Evolutionary conservation across 306 rosid species (phyloP).

Genomic region (Heteromeles arbutifolia): DNA sequence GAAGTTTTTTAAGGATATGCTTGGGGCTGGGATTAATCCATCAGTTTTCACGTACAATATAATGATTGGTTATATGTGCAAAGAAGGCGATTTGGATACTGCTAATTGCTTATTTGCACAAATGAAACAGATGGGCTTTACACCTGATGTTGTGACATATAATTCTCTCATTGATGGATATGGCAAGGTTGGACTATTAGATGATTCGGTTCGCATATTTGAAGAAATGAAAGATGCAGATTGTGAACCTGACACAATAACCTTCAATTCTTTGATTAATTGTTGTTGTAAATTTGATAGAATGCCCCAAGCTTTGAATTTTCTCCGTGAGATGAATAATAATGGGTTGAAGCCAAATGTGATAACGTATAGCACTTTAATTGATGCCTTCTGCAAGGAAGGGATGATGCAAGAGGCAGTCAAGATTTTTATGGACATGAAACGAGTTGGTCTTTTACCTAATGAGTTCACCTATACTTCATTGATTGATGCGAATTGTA

Average conservation of each 20-base stretch:
- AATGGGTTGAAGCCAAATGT: conserved; percentile 64
- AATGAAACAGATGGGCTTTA: conserved; percentile 56
- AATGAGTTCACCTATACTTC: conserved; percentile 85
- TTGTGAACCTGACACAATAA: conserved; percentile 62
- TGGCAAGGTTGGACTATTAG: conserved; percentile 65
- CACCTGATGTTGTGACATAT: conserved; percentile 69
- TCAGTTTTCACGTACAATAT: conserved; percentile 75
- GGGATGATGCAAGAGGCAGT: conserved; percentile 77
- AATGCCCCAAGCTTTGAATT: conserved; percentile 60
- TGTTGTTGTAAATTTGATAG: conserved; percentile 70
- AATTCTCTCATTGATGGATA: conserved; percentile 90
- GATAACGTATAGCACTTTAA: conserved; percentile 77
- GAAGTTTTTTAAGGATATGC: conserved; percentile 55
- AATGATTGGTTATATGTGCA: conserved; percentile 58
- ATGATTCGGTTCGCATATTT: conserved; percentile 37
- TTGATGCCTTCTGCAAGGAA: conserved; percentile 90
- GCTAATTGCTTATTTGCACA: conserved; percentile 60
- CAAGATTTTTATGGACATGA: conserved; percentile 79
- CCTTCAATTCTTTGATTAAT: conserved; percentile 73
- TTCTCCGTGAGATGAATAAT: conserved; percentile 64
- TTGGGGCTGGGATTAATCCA: conserved; percentile 61
- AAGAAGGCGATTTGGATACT: conserved; percentile 62
- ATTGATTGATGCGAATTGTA: conserved; percentile 83
- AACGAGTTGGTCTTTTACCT: conserved; percentile 65
- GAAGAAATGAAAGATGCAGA: conserved; percentile 67